These are phyloP conservation scores for Amoebophrya sp. DNA, from an alignment of 169 alveolate species.

Conservation along the genomic window DNA sequence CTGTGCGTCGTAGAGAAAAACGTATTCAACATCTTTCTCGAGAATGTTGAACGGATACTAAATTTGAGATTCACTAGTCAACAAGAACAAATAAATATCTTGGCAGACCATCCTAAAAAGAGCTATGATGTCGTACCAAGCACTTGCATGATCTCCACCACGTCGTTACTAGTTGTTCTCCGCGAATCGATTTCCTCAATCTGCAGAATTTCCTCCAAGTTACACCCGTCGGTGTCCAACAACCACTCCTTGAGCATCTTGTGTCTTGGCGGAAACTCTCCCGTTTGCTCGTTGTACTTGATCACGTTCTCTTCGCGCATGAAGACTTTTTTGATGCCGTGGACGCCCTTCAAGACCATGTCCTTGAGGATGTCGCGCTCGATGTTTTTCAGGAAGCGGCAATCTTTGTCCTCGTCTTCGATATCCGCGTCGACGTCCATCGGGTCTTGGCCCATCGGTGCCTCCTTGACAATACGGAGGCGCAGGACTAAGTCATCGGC, in stretches of 20 bases:
- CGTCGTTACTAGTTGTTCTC: slow-evolving; percentile 92
- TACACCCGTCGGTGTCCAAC: slow-evolving; percentile 97
- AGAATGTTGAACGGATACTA: too few relatives aligned
- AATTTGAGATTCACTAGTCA: too few relatives aligned
- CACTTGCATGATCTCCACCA: slow-evolving; percentile 77
- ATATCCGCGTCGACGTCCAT: background rate
- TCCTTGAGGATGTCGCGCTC: slow-evolving; percentile 61
- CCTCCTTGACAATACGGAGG: slow-evolving; percentile 78
- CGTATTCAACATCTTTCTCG: too few relatives aligned
- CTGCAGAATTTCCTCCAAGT: slow-evolving; percentile 83
- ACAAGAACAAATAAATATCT: too few relatives aligned
- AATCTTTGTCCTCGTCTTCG: slow-evolving; percentile 51
- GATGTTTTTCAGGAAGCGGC: slow-evolving; percentile 53
- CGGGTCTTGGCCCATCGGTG: background rate
- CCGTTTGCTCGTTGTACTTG: slow-evolving; percentile 73
- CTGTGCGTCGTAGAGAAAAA: too few relatives aligned
- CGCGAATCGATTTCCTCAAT: slow-evolving; percentile 74
- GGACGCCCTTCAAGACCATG: slow-evolving; percentile 71
- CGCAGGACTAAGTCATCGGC: slow-evolving; percentile 89
- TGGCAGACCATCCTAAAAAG: too few relatives aligned
- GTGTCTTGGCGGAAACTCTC: slow-evolving; percentile 62
- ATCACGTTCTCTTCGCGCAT: slow-evolving; percentile 88
- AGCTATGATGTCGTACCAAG: background rate
- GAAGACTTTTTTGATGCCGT: slow-evolving; percentile 87
- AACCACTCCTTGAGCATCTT: slow-evolving; percentile 85